phyloP scores from a whole-genome alignment of 75 land plant genomes.

The Pinus tabuliformis region DNA sequence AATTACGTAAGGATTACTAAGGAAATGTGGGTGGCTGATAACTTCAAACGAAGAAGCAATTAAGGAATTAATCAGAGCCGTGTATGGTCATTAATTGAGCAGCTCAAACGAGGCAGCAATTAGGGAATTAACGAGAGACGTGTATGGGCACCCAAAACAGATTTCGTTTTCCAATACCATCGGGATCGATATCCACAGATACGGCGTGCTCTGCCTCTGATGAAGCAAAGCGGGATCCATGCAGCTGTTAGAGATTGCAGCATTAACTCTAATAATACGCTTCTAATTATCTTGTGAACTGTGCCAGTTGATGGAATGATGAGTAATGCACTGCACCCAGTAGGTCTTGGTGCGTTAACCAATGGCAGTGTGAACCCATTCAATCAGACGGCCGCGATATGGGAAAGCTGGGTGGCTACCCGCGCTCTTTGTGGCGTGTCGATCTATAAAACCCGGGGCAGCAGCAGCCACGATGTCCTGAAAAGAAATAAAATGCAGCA shows the following conservation, averaged over 20 bases:
- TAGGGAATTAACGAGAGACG: too few relatives aligned
- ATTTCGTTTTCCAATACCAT: not conserved
- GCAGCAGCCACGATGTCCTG: not conserved
- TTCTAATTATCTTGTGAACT: not conserved
- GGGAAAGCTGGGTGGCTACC: not conserved
- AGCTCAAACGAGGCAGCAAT: too few relatives aligned
- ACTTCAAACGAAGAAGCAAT: too few relatives aligned
- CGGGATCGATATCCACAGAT: not conserved
- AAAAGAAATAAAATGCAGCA: not conserved
- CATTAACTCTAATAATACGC: not conserved
- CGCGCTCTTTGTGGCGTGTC: not conserved
- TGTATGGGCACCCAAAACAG: too few relatives aligned
- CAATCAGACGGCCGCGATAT: not conserved
- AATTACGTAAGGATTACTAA: too few relatives aligned
- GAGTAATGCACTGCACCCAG: not conserved
- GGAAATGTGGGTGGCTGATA: too few relatives aligned
- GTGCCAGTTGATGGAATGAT: not conserved
- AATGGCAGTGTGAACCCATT: not conserved
- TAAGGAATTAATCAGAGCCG: too few relatives aligned
- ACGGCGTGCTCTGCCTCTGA: not conserved
- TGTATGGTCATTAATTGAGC: too few relatives aligned
- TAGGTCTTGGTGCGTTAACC: not conserved
- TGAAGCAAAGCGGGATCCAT: not conserved
- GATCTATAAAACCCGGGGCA: not conserved
- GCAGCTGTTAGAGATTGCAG: not conserved